A percentile compares a stretch with the other conserved stretches of the same genome.
Conservation (phyloP, 345 rosid genomes). For the Reutealis trisperma region DNA sequence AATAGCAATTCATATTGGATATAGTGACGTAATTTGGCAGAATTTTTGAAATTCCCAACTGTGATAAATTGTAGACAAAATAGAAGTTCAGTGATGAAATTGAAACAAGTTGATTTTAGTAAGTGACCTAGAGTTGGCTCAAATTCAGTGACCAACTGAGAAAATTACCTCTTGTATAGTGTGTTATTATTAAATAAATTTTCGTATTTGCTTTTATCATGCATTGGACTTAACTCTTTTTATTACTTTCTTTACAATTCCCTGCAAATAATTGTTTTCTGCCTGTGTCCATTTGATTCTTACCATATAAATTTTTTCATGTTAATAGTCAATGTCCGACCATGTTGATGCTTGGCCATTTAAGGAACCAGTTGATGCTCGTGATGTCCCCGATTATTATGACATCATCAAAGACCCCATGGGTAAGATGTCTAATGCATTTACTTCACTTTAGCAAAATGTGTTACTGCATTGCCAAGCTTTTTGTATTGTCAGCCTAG, state of each 20-base stretch:
- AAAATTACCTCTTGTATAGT: too few relatives aligned
- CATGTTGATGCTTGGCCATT: conserved; percentile 99
- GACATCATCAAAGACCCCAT: conserved; percentile 97
- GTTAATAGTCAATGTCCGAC: conserved; percentile 80
- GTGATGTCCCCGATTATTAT: conserved; percentile 97
- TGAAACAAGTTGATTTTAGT: not conserved
- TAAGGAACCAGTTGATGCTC: conserved; percentile 92
- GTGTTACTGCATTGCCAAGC: not conserved
- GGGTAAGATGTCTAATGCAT: conserved; percentile 53
- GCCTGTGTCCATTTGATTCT: too few relatives aligned
- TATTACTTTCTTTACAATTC: not conserved
- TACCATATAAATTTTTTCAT: not conserved
- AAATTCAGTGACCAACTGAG: too few relatives aligned
- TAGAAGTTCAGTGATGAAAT: not conserved
- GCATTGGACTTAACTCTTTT: not conserved
- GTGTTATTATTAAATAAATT: too few relatives aligned
- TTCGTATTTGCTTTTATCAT: not conserved
- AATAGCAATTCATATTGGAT: not conserved
- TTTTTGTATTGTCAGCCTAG: not conserved
- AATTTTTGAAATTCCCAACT: not conserved
- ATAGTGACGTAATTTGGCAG: not conserved
- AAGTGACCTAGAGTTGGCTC: too few relatives aligned
- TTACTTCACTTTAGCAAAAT: not conserved
- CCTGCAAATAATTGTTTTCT: not conserved
- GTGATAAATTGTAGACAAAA: not conserved